Percentiles rank a stretch among this genome's conserved stretches.
phyloP scores from a whole-genome alignment of 768 basidiomycete genomes.

The Rhizopogon sp. region DNA sequence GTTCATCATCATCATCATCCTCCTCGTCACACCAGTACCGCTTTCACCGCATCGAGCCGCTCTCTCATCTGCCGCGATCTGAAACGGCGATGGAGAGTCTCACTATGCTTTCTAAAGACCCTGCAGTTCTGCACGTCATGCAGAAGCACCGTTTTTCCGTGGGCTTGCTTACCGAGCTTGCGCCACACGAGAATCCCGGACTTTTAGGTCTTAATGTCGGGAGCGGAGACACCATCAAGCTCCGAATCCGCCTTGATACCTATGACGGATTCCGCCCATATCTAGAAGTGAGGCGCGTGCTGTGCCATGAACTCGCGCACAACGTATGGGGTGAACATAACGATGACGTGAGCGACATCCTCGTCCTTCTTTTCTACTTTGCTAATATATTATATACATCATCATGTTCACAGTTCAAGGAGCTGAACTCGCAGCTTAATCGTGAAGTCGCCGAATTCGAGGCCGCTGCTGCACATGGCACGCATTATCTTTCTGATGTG shows the following conservation, averaged over 20 bases:
- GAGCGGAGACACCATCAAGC: slow-evolving; percentile 56
- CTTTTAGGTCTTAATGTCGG: slow-evolving; percentile 67
- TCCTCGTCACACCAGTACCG: slow-evolving; percentile 40
- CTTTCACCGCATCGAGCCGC: slow-evolving; percentile 61
- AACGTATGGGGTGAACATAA: slow-evolving; percentile 73
- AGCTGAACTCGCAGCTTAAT: slow-evolving; percentile 69
- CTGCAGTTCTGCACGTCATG: slow-evolving; percentile 70
- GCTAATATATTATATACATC: not conserved
- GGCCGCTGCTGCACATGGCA: slow-evolving; percentile 42
- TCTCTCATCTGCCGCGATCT: slow-evolving; percentile 63
- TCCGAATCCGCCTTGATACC: slow-evolving; percentile 62
- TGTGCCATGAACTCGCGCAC: slow-evolving; percentile 77
- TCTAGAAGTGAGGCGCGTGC: slow-evolving; percentile 55
- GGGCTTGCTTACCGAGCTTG: slow-evolving; percentile 68
- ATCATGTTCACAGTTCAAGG: slow-evolving; percentile 52
- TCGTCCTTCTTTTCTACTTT: not conserved
- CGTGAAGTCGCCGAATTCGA: slow-evolving; percentile 70
- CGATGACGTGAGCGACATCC: slow-evolving; percentile 49
- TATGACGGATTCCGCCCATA: slow-evolving; percentile 74
- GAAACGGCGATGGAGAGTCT: slow-evolving; percentile 50
- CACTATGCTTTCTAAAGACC: slow-evolving; percentile 58
- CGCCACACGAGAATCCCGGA: slow-evolving; percentile 53
- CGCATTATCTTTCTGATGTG: slow-evolving; percentile 42
- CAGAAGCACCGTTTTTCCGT: slow-evolving; percentile 63
- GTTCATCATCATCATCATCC: slow-evolving; percentile 25